Base-by-base conservation (phyloP, 2,329 filamentous ascomycete species). In the Monosporascus sp. region DNA sequence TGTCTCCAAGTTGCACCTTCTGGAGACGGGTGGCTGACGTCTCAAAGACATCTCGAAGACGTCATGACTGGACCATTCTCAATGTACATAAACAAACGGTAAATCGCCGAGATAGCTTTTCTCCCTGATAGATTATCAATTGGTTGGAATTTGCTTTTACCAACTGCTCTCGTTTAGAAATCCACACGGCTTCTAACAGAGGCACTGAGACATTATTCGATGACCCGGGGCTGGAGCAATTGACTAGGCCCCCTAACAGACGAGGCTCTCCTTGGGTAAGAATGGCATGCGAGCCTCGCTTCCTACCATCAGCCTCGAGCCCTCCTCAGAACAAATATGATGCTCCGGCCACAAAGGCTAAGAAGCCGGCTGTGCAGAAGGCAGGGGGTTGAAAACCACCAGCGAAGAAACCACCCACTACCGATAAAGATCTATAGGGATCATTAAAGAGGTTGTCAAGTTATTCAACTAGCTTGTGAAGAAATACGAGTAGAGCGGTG, bases 401-500 rank as follows among this genome's bases (percentile, higher is more conserved):
- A 24, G 17, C 39, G 11, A 42, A 24, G 39, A 42, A 20, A 51
- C 20, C 8, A 42, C 44, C 45, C 31, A 31, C 36, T 14, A 24
- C 46, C 7, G 9, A 11, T 9, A 48, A 48, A 49, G 46, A 17
- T 49, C 15, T 49, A 46, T 22, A 52, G 31, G 17, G 47, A 49
- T 34, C 17, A 3, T 52, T 37, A 31, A 49, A 36, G 38, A 18
- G 18, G 41, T 52, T 20, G 51, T 49, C 37, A 52, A 47, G 47
- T 24, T 11, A 17, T 49, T 52, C 47, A 49, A 49, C 15, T 11
- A 31, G 18, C 20, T 52, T 22, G 6, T 37, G 25, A 52, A 52
- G 47, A 27, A 44, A 24, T 24, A 5, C 22, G 4, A 24, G 5
- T 24, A 4, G 22, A 24, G 22, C 22, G 51, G 47, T 8, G 37